Base-by-base conservation (phyloP, 148 eudicot genomes). In the Suaeda aralocaspica region DNA sequence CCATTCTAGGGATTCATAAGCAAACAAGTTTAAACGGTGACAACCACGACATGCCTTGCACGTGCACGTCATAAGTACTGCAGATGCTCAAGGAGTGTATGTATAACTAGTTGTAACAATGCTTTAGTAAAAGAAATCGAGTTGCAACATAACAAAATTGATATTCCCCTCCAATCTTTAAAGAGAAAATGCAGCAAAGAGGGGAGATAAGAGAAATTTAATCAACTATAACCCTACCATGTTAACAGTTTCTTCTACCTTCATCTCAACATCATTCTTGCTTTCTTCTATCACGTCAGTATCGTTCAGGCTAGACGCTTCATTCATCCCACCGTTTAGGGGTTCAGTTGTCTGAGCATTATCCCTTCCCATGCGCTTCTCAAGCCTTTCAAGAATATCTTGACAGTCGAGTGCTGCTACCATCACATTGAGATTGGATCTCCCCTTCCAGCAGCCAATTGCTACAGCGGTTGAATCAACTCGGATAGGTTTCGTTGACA, bases 401-500 rank as follows among this genome's bases (percentile, higher is more conserved):
- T 74, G 82, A 87, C 96, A 89, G 75, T 94, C 99, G n/a, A 85
- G 71, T 16, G 84, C 85, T 5, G 95, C 83, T 67, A 94, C 93
- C 99, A 94, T 94, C 53, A 94, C 96, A 25, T 91, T 61, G 16
- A 94, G 42, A 72, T 80, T 91, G 50, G 84, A 79, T 70, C 88
- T 80, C 45, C 99, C 99, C 78, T 74, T 91, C 99, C 99, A 94
- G 84, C 97, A 89, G 56, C 99, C 99, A 24, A 94, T 89, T 41
- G 99, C 92, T 78, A 94, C 66, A 1, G 93, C 82, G 33, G 84
- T 82, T 59, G 86, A 80, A 59, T 82, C 83, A 39, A 79, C 78
- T 67, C 64, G 61, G 53, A 64, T 70, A 61, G 80, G 80, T 67
- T 67, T 71, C 2, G 83, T 58, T 15, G 53, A 46, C 44, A 39